Evolutionary conservation across 2,329 filamentous ascomycete genomes (phyloP).

Genomic region (Paraphoma sp.): DNA sequence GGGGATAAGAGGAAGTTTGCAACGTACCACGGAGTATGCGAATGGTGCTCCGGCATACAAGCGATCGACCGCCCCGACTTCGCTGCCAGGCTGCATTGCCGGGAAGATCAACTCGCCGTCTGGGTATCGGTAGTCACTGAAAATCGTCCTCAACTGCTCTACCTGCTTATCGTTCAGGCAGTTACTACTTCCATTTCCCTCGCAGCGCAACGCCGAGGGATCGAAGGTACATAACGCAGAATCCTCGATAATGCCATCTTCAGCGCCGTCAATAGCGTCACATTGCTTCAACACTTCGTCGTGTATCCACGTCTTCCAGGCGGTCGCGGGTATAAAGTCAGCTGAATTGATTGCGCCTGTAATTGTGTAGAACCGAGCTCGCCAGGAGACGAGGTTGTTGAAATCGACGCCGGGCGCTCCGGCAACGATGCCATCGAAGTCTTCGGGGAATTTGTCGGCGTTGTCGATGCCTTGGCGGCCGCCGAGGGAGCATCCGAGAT

Average conservation of each 20-base stretch:
- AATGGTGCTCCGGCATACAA: slow-evolving; percentile 49
- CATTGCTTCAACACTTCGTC: slow-evolving; percentile 57
- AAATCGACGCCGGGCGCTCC: slow-evolving; percentile 41
- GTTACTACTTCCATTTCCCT: slow-evolving; percentile 28
- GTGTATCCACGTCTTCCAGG: slow-evolving; percentile 47
- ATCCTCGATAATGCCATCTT: slow-evolving; percentile 57
- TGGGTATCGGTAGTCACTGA: slow-evolving; percentile 49
- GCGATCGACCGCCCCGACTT: slow-evolving; percentile 46
- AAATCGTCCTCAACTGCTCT: slow-evolving; percentile 51
- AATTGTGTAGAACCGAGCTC: slow-evolving; percentile 39
- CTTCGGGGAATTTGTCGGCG: slow-evolving; percentile 36
- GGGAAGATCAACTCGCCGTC: slow-evolving; percentile 56
- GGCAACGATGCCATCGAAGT: slow-evolving; percentile 45
- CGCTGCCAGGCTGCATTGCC: slow-evolving; percentile 55
- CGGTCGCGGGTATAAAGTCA: slow-evolving; percentile 24
- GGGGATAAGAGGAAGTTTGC: background rate
- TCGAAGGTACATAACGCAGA: slow-evolving; percentile 46
- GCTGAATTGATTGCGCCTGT: slow-evolving; percentile 28
- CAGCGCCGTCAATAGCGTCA: slow-evolving; percentile 56
- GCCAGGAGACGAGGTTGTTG: slow-evolving; percentile 37
- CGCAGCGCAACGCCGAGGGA: slow-evolving; percentile 48
- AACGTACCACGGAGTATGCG: slow-evolving; percentile 33
- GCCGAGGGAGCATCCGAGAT: slow-evolving; percentile 43
- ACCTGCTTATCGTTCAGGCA: slow-evolving; percentile 55
- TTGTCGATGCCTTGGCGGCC: slow-evolving; percentile 41